Evolutionary conservation across 768 basidiomycete genomes (phyloP).

Genomic region (Trametes villosa): DNA sequence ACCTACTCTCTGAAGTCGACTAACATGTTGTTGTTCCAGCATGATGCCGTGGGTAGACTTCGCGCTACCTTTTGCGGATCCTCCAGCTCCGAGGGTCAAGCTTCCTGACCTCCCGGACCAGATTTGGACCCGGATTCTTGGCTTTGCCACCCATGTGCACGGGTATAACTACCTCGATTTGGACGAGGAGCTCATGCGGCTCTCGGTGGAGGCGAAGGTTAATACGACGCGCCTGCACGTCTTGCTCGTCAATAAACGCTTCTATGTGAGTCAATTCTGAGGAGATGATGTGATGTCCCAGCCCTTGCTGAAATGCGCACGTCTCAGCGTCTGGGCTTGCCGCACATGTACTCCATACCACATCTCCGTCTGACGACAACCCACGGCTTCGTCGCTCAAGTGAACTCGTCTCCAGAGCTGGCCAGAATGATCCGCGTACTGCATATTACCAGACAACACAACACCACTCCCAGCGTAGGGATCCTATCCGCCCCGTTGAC

Average conservation of each 20-base stretch:
- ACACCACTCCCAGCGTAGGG: too few species aligned
- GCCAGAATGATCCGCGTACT: too few species aligned
- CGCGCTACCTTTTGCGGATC: background rate
- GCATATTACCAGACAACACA: too few species aligned
- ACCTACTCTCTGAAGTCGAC: background rate
- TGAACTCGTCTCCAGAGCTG: background rate
- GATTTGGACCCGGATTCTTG: constrained; percentile 5
- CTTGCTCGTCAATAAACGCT: constrained; percentile 2
- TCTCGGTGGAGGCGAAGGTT: background rate
- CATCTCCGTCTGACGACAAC: background rate
- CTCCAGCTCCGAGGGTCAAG: background rate
- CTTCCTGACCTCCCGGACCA: constrained; percentile 1
- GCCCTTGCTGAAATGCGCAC: background rate
- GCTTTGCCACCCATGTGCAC: constrained; percentile 1
- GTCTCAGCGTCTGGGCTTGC: background rate
- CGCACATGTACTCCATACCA: background rate
- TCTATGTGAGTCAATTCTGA: background rate
- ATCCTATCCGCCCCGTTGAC: too few species aligned
- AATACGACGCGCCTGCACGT: background rate
- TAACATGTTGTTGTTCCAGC: background rate
- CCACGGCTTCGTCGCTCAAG: background rate
- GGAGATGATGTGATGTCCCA: too few species aligned
- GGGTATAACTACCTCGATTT: background rate
- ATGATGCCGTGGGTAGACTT: background rate
- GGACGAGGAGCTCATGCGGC: background rate